These are phyloP conservation scores for Rhodotorula sp. DNA, from an alignment of 1,284 basidiomycete species.

Conservation along the genomic window DNA sequence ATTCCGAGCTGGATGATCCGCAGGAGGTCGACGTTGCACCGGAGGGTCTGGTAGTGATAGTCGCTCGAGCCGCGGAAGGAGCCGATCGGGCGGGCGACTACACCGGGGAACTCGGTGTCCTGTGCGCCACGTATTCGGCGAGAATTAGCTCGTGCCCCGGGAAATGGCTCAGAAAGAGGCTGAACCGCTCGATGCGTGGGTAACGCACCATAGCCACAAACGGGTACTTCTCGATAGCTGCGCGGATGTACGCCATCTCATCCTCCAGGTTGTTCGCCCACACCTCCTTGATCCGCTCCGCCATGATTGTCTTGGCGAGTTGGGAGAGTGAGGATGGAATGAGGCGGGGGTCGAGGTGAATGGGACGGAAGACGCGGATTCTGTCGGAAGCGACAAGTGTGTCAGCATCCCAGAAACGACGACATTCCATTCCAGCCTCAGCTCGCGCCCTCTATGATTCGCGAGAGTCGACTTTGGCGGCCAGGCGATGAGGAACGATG, in stretches of 20 bases:
- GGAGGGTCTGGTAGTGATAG: constrained; percentile 99
- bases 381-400: too few species aligned
- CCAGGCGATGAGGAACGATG: too few species aligned
- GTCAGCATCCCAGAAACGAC: too few species aligned
- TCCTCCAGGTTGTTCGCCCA: constrained; percentile 90
- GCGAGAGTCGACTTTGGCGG: too few species aligned
- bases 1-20: constrained; percentile 97
- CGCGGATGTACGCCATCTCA: constrained; percentile 85
- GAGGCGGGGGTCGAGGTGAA: not conserved
- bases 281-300: constrained; percentile 61
- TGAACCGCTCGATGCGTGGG: not conserved
- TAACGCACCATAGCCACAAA: constrained; percentile 87
- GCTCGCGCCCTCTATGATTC: too few species aligned
- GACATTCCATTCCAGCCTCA: too few species aligned
- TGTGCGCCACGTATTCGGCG: constrained; percentile 48
- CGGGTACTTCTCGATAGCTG: constrained; percentile 83
- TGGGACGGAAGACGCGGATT: not conserved
- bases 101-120: constrained; percentile 99
- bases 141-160: constrained; percentile 1
- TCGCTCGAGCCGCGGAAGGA: constrained; percentile 94
- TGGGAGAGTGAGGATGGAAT: not conserved
- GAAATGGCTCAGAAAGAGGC: not conserved
- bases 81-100: constrained; percentile 95
- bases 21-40: constrained; percentile 96
- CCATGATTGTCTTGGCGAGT: not conserved